Conservation (phyloP, 2,329 filamentous ascomycete genomes). For the Didymella segeticola region DNA sequence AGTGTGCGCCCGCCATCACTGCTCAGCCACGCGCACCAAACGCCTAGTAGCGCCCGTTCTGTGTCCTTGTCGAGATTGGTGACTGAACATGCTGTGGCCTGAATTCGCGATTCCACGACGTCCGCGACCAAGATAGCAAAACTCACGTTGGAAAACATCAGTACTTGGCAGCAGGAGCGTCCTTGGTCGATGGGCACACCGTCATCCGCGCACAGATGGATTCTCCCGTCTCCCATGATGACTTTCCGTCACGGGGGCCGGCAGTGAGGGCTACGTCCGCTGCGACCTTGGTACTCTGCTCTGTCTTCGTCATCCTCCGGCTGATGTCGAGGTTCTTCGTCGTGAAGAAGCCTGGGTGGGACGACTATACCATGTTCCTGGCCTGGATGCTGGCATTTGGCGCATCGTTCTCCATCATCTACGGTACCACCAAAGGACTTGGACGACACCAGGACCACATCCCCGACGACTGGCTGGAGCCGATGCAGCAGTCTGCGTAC, state of each 20-base stretch:
- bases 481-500: constrained; percentile 65
- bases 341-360: constrained; percentile 73
- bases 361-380: constrained; percentile 81
- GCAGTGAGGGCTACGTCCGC: constrained; percentile 73
- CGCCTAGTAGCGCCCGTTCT: neutral
- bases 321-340: constrained; percentile 76
- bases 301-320: constrained; percentile 76
- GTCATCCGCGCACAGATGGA: constrained; percentile 35
- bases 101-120: constrained; percentile 29
- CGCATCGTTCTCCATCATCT: constrained; percentile 70
- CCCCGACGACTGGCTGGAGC: constrained; percentile 53
- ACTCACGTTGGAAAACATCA: neutral
- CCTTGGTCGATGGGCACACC: constrained; percentile 15
- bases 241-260: constrained; percentile 38
- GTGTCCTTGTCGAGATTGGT: constrained; percentile 4
- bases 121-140: constrained; percentile 37
- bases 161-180: constrained; percentile 12
- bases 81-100: constrained; percentile 34
- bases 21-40: neutral
- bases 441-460: constrained; percentile 73
- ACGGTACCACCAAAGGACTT: constrained; percentile 68
- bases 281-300: constrained; percentile 71
- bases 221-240: constrained; percentile 21
- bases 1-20: neutral
- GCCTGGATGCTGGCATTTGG: constrained; percentile 79